phyloP scores from a whole-genome alignment of 371 early-diverging fungal species.

The Choanephora cucurbitarum region DNA sequence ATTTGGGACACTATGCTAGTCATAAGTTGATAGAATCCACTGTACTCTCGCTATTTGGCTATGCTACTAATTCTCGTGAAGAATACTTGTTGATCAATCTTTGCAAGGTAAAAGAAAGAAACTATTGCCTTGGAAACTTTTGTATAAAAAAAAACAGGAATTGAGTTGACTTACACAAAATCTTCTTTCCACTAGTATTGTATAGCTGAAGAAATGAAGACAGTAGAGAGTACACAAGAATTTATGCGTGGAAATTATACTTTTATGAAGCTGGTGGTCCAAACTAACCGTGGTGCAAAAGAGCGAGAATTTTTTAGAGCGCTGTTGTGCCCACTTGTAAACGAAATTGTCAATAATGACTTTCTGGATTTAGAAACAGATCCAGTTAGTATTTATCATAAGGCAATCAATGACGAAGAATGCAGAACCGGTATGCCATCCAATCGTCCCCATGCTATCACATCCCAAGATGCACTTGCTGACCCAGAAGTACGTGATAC shows the following conservation, averaged over 20 bases:
- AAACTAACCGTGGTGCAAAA: conserved; percentile 93
- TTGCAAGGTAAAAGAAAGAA: conserved; percentile 76
- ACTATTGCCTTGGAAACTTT: too few species aligned
- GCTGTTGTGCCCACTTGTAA: conserved; percentile 81
- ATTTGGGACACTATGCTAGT: conserved; percentile 45
- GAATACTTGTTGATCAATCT: conserved; percentile 96
- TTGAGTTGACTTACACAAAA: too few species aligned
- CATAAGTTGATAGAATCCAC: conserved; percentile 84
- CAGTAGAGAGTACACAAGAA: conserved; percentile 80
- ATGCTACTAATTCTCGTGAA: conserved; percentile 94
- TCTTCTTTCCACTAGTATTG: conserved; percentile 57
- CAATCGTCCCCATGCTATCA: conserved; percentile 73
- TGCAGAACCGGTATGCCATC: conserved; percentile 84
- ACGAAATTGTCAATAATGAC: conserved; percentile 72
- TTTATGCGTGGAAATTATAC: conserved; percentile 93
- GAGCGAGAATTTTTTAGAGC: conserved; percentile 91
- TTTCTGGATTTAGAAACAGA: conserved; percentile 90
- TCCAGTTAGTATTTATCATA: conserved; percentile 88
- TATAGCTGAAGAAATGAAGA: conserved; percentile 89
- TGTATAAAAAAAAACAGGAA: too few species aligned
- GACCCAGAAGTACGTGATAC: conserved; percentile 85
- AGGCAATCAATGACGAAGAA: conserved; percentile 88
- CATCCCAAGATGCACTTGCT: conserved; percentile 79
- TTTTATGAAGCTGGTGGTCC: conserved; percentile 93
- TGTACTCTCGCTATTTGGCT: conserved; percentile 93